Percentiles rank a stretch among this genome's conserved stretches.
These are phyloP conservation scores for Trichomonascus vanleenenianus DNA, from an alignment of 805 yeast genomes.

Conservation along the genomic window DNA sequence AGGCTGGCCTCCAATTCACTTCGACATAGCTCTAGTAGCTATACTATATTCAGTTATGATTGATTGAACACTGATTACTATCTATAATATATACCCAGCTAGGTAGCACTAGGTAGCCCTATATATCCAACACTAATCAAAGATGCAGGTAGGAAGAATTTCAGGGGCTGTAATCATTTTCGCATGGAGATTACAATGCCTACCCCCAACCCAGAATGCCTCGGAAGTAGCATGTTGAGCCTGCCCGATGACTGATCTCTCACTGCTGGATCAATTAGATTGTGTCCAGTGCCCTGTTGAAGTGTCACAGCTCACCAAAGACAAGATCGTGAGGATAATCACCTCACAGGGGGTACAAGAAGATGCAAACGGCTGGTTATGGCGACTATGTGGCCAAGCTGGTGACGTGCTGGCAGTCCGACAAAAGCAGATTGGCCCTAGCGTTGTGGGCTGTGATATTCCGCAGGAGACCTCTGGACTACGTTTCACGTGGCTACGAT, in stretches of 20 bases:
- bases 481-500: constrained; percentile 29
- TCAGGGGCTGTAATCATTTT: too few relatives aligned
- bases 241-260: constrained; percentile 26
- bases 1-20: too few relatives aligned
- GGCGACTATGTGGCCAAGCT: constrained; percentile 17
- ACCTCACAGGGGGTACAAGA: constrained; percentile 32
- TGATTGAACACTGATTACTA: too few relatives aligned
- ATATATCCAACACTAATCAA: too few relatives aligned
- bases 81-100: too few relatives aligned
- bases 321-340: constrained; percentile 25
- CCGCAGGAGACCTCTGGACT: constrained; percentile 30
- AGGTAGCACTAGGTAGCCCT: too few relatives aligned
- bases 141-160: too few relatives aligned
- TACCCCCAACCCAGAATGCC: constrained; percentile 5
- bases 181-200: too few relatives aligned
- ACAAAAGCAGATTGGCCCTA: background rate
- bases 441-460: constrained; percentile 18
- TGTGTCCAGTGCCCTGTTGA: constrained; percentile 27
- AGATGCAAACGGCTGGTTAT: constrained; percentile 20
- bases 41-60: too few relatives aligned
- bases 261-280: constrained; percentile 24
- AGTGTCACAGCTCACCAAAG: constrained; percentile 28
- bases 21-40: too few relatives aligned
- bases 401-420: background rate
- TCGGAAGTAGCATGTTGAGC: constrained; percentile 16